Percentiles rank a stretch among this genome's conserved stretches.
Conservation (phyloP, 2,329 filamentous ascomycete species). For the Aspergillus sp. region DNA sequence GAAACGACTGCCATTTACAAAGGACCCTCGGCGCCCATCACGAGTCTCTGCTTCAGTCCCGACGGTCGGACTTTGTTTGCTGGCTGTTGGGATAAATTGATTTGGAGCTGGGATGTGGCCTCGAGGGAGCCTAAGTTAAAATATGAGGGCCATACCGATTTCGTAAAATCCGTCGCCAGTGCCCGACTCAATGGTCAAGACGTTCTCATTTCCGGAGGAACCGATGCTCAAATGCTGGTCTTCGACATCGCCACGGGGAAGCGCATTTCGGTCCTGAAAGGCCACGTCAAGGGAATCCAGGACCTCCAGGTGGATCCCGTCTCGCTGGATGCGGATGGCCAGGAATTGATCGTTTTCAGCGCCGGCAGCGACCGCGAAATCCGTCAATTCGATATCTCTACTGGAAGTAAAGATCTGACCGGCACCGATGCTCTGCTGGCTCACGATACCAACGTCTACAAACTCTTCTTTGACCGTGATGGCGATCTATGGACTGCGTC, state of each 20-base stretch:
- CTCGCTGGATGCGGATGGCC: constrained; percentile 44
- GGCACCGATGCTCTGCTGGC: constrained; percentile 66
- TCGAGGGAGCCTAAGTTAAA: constrained; percentile 56
- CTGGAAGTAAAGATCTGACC: constrained; percentile 45
- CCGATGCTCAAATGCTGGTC: constrained; percentile 77
- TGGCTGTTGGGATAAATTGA: constrained; percentile 89
- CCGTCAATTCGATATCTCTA: constrained; percentile 57
- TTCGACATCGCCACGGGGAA: constrained; percentile 72
- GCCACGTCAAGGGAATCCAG: constrained; percentile 75
- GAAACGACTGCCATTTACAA: constrained; percentile 57
- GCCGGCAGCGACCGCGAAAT: constrained; percentile 80
- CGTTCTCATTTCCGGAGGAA: constrained; percentile 69
- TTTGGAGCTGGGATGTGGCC: constrained; percentile 79
- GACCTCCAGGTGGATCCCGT: constrained; percentile 73
- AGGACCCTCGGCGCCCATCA: constrained; percentile 77
- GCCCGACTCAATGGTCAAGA: constrained; percentile 61
- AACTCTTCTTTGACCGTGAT: constrained; percentile 68
- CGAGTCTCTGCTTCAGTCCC: constrained; percentile 67
- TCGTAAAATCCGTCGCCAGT: constrained; percentile 78
- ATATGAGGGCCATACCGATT: constrained; percentile 80
- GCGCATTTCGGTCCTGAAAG: constrained; percentile 74
- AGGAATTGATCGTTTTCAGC: constrained; percentile 64
- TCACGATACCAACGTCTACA: constrained; percentile 91
- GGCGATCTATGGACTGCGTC: constrained; percentile 90
- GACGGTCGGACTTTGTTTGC: constrained; percentile 67